A percentile compares a stretch with the other conserved stretches of the same genome.
Evolutionary conservation across 345 rosid species (phyloP).

Genomic region (Citrus inodora): DNA sequence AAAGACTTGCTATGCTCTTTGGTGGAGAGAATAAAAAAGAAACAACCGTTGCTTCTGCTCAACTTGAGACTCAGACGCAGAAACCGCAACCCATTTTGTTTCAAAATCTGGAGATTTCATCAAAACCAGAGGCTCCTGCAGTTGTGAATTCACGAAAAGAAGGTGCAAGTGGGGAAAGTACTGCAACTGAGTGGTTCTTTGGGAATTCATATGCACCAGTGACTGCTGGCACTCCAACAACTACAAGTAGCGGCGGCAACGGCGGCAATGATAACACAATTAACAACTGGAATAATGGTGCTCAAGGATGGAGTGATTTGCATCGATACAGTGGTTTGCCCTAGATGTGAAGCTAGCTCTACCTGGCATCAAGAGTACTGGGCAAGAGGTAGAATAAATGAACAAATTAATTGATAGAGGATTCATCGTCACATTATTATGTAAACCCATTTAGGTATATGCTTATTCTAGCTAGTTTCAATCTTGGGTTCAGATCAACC

Average conservation of each 20-base stretch:
- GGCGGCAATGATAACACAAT: constrained; percentile 20
- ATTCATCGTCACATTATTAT: not conserved
- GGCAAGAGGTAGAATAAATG: constrained; percentile 17
- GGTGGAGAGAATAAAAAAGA: constrained; percentile 42
- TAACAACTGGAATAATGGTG: constrained; percentile 35
- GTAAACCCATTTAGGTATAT: constrained; percentile 27
- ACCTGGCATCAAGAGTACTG: not conserved
- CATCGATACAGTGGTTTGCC: constrained; percentile 48
- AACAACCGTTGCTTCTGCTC: constrained; percentile 23
- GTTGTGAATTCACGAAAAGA: constrained; percentile 33
- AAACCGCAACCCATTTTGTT: constrained; percentile 61
- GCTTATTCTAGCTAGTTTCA: constrained; percentile 23
- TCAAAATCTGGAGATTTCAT: constrained; percentile 49
- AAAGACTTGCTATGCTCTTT: constrained; percentile 63
- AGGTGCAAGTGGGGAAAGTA: constrained; percentile 22
- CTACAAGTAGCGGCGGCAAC: constrained; percentile 21
- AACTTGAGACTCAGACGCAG: constrained; percentile 33
- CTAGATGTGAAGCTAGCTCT: constrained; percentile 19
- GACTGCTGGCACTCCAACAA: constrained; percentile 29
- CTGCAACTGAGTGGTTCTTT: constrained; percentile 67
- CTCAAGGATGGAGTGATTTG: constrained; percentile 46
- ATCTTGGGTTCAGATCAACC: constrained; percentile 17
- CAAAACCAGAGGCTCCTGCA: constrained; percentile 25
- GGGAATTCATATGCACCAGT: constrained; percentile 50
- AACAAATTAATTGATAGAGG: not conserved